A percentile compares a stretch with the other conserved stretches of the same genome.
These are phyloP conservation scores for Salvia splendens DNA, from an alignment of 257 asterid genomes.

Conservation along the genomic window DNA sequence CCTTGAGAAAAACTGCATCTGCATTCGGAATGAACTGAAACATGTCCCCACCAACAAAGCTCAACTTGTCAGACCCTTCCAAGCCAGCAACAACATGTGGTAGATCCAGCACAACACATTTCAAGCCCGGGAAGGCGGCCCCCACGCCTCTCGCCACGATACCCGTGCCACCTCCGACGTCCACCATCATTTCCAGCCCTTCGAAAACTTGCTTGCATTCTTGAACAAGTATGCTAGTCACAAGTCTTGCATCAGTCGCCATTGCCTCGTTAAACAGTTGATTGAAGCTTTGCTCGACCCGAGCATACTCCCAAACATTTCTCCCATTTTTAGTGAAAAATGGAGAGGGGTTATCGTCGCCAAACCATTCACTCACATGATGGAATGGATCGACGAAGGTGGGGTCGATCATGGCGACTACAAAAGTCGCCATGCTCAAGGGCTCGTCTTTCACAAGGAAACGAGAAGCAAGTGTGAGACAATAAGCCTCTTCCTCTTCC, in stretches of 20 bases:
- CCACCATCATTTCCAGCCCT: conserved; percentile 22
- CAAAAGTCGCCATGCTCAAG: not conserved
- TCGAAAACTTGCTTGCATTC: not conserved
- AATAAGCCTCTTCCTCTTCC: conserved; percentile 13
- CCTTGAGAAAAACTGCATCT: conserved; percentile 25
- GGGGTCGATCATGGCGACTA: not conserved
- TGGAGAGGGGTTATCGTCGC: not conserved
- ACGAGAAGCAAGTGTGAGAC: conserved; percentile 12
- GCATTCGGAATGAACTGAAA: conserved; percentile 24
- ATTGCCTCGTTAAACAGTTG: conserved; percentile 13
- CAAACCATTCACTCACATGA: conserved; percentile 10
- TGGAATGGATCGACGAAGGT: not conserved
- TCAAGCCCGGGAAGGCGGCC: not conserved
- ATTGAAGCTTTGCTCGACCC: not conserved
- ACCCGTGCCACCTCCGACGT: conserved; percentile 28
- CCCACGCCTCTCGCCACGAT: not conserved
- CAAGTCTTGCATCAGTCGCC: conserved; percentile 15
- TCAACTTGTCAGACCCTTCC: conserved; percentile 25
- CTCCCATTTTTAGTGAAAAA: conserved; percentile 13
- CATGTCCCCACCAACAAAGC: conserved; percentile 33
- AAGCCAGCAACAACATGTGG: conserved; percentile 35
- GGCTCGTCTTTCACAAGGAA: conserved; percentile 15
- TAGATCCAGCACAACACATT: conserved; percentile 26
- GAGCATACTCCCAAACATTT: not conserved
- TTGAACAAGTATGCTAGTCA: not conserved